Evolutionary conservation across 495 filamentous ascomycete genomes (phyloP), one percentile per base, ranked within the genome.

Genomic region (Clohesyomyces aquaticus): DNA sequence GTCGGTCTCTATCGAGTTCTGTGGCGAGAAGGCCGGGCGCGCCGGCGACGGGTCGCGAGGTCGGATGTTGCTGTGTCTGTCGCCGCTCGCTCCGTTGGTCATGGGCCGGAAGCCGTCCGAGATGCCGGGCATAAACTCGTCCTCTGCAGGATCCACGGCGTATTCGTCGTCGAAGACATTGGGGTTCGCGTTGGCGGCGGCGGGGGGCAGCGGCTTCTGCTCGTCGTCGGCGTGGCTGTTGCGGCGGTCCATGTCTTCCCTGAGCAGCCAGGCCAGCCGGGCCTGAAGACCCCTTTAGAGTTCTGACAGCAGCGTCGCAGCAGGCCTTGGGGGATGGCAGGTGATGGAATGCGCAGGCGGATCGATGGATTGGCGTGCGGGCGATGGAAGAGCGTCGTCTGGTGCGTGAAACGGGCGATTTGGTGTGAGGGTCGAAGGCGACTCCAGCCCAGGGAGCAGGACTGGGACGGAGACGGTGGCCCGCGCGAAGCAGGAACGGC

Each of bases 81-180:
- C 38, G 21, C 46, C 62, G 19, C 41, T 41, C 22, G 35, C 19
- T 21, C 50, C 46, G 38, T n/a, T 27, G 32, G 35, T 29, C 14
- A 28, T 23, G 3, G 71, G 72, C 23, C 74, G 51, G 54, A 72
- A 75, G 45, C 75, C 75, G 47, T 77, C 73, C 62, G 61, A 69
- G 8, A 75, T 58, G 12, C 23, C 61, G 28, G 62, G 50, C 42
- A 66, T 59, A 26, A 65, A 67, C 59, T 67, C 61, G 21, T 66
- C 47, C 26, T 75, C 71, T 53, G 51, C 58, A 27, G 66, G 56
- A 45, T 75, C 74, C 48, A 72, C 61, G 60, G 73, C 76, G 60
- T 64, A 74, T 47, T 74, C 73, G 58, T 77, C 76, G 64, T 72
- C 75, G 65, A 77, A 77, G 35, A 77, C 69, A 56, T 77, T 73